phyloP scores from a whole-genome alignment of 768 basidiomycete species.

The Auricularia auricula-judae region DNA sequence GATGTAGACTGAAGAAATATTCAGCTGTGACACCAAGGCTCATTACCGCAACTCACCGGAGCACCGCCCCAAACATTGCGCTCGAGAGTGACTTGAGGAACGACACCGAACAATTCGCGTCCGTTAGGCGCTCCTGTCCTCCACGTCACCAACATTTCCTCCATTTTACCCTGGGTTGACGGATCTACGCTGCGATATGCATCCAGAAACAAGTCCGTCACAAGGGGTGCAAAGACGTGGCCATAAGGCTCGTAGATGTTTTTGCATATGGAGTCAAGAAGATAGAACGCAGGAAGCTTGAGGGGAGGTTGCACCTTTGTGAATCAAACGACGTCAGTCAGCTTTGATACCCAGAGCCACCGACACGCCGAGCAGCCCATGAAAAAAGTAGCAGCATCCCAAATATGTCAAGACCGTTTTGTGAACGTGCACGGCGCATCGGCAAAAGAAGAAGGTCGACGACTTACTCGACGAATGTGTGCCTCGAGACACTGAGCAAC shows the following conservation, averaged over 20 bases:
- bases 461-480: constrained; percentile 89
- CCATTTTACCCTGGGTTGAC: constrained; percentile 83
- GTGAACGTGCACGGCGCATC: constrained; percentile 11
- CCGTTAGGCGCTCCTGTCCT: constrained; percentile 72
- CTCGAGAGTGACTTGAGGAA: constrained; percentile 76
- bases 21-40: not conserved
- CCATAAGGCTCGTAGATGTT: constrained; percentile 93
- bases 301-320: constrained; percentile 75
- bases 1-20: not conserved
- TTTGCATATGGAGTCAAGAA: constrained; percentile 94
- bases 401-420: constrained; percentile 29
- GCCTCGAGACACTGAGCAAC: constrained; percentile 72
- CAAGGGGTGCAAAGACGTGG: constrained; percentile 68
- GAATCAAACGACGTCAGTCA: constrained; percentile 2
- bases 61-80: constrained; percentile 67
- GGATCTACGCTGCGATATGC: constrained; percentile 83
- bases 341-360: not conserved
- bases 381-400: not conserved
- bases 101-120: constrained; percentile 74
- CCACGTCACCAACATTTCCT: constrained; percentile 96
- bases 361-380: not conserved
- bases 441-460: not conserved
- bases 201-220: constrained; percentile 75
- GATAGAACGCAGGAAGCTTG: constrained; percentile 89
- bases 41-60: constrained; percentile 6